Base-by-base conservation (phyloP, 805 yeast species). In the Candida schatavii region DNA sequence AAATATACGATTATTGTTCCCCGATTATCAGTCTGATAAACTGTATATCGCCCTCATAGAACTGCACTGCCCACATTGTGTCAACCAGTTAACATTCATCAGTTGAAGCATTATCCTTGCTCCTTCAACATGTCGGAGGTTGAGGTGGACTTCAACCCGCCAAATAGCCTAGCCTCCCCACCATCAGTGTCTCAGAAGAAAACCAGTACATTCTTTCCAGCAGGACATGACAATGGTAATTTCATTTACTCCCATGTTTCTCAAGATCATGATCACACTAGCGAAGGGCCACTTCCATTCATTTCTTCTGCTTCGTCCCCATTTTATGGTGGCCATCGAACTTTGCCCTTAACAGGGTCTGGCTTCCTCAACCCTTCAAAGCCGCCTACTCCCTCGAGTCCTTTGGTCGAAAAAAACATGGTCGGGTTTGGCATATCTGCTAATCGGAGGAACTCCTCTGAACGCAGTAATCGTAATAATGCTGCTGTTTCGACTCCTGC, bases 331-430 rank as follows among this genome's bases (percentile, higher is more conserved):
- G 11, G 11, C 34, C 15, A 25, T 13, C 37, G 48, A 37, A 46
- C 47, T 18, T 49, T 51, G 10, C 54, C 52, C 11, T 37, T 50
- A 42, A 45, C 47, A 3, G 53, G 52, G 9, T 37, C 46, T n/a
- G 39, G 35, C 30, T 45, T 45, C 31, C 41, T 44, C 32, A 37
- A 30, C 17, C n/a, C 36, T 10, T 19, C 22, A 10, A 33, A 18
- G 21, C n/a, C 11, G 21, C 35, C 27, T 23, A 11, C 27, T 7
- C 7, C 10, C 7, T 7, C 10, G 11, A 23, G 27, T 23, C 27
- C 27, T 11, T 23, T 23, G 11, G 11, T 23, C 27, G 27, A 23
- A 7, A 23, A 23, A 7, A 23, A 23, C 27, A 23, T 23, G 11
- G 7, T 23, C 10, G 27, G 27, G 11, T 23, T 23, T 23, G 27